Evolutionary conservation across 768 basidiomycete species (phyloP).

Genomic region (Termitomyces sp.): DNA sequence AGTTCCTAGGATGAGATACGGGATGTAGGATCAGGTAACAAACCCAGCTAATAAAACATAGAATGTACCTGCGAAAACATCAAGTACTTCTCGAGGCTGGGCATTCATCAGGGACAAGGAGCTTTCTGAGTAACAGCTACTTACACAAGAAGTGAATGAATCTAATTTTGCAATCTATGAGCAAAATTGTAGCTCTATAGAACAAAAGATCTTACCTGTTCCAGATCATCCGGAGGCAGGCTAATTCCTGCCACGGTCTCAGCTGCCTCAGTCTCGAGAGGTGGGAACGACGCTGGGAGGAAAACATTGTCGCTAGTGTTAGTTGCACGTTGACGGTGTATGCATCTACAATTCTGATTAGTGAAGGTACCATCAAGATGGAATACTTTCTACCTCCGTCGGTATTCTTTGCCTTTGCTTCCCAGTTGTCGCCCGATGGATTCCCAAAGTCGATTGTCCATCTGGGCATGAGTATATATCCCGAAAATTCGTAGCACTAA

Average conservation of each 20-base stretch:
- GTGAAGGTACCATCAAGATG: neutral
- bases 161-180: conserved; percentile 24
- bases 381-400: conserved; percentile 34
- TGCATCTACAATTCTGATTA: conserved; percentile 33
- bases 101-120: neutral
- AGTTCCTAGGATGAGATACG: conserved; percentile 19
- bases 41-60: neutral
- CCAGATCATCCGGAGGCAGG: conserved; percentile 40
- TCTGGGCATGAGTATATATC: conserved; percentile 34
- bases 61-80: conserved; percentile 33
- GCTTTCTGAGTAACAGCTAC: conserved; percentile 11
- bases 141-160: conserved; percentile 60
- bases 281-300: conserved; percentile 51
- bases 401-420: conserved; percentile 48
- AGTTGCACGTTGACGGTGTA: conserved; percentile 32
- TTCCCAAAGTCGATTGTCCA: conserved; percentile 35
- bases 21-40: neutral
- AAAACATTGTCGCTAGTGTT: conserved; percentile 39
- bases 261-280: conserved; percentile 21
- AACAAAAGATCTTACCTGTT: conserved; percentile 33
- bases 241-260: conserved; percentile 22
- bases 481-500: conserved; percentile 14
- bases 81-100: conserved; percentile 44
- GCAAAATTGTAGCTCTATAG: neutral
- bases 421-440: conserved; percentile 33